Evolutionary conservation across 805 yeast genomes (phyloP).

Genomic region (Pichia sporocuriosa): DNA sequence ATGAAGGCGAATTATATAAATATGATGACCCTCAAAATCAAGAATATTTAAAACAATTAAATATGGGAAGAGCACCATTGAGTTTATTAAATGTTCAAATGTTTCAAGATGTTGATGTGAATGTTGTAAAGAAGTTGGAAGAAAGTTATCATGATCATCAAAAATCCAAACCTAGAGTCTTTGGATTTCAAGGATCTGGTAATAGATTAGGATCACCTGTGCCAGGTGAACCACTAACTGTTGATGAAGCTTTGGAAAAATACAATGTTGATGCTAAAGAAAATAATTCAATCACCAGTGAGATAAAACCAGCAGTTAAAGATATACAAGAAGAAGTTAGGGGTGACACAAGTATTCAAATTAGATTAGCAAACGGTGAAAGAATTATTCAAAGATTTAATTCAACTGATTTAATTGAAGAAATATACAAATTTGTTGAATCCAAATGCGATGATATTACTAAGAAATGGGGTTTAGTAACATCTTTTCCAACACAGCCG

Average conservation of each 20-base stretch:
- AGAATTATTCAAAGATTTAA: constrained; percentile 58
- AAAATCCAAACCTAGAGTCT: constrained; percentile 35
- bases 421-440: constrained; percentile 63
- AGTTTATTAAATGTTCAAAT: constrained; percentile 72
- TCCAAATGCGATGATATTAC: constrained; percentile 34
- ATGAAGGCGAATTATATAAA: constrained; percentile 77
- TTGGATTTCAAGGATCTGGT: constrained; percentile 76
- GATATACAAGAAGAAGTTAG: constrained; percentile 2
- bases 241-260: constrained; percentile 8
- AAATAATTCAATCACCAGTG: constrained; percentile 18
- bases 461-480: constrained; percentile 59
- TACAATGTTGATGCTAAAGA: neutral
- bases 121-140: constrained; percentile 71
- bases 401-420: constrained; percentile 56
- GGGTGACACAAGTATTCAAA: constrained; percentile 63
- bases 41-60: constrained; percentile 68
- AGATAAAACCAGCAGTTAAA: too few species aligned
- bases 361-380: constrained; percentile 78
- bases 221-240: constrained; percentile 51
- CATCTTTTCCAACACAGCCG: constrained; percentile 76
- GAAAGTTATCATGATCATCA: constrained; percentile 63
- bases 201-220: constrained; percentile 85
- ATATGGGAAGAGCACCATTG: constrained; percentile 87
- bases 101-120: constrained; percentile 92
- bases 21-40: constrained; percentile 93